phyloP scores from a whole-genome alignment of 2,329 filamentous ascomycete genomes.

The Diaporthe sp. region DNA sequence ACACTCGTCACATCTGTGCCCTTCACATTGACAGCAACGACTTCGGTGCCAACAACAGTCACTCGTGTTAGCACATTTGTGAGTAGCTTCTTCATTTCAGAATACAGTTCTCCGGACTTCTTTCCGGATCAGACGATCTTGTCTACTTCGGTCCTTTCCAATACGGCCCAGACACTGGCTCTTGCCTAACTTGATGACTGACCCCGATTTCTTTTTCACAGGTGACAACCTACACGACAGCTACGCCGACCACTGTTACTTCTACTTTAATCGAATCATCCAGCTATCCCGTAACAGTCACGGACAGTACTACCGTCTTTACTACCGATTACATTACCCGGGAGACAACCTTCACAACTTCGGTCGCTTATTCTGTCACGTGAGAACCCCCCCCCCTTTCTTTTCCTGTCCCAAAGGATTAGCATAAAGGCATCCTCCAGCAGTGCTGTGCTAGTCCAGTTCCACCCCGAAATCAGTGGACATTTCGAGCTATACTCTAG shows the following conservation, averaged over 20 bases:
- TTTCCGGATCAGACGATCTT: not conserved
- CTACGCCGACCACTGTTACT: conserved; percentile 6
- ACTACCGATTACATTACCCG: conserved; percentile 11
- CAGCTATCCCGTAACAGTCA: conserved; percentile 26
- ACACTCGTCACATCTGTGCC: conserved; percentile 16
- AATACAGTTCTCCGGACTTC: not conserved
- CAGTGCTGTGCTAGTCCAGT: not conserved
- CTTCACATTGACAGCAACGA: conserved; percentile 28
- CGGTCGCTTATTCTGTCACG: conserved; percentile 14
- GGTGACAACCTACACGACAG: conserved; percentile 41
- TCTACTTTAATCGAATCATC: not conserved
- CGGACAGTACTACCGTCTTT: conserved; percentile 18
- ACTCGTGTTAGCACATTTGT: conserved; percentile 43
- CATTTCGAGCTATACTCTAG: not conserved
- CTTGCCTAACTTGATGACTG: not conserved
- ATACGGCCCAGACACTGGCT: not conserved
- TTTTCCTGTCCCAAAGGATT: not conserved
- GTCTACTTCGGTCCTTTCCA: not conserved
- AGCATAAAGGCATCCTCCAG: not conserved
- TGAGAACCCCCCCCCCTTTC: not conserved
- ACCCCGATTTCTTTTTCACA: not conserved
- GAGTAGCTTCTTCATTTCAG: not conserved
- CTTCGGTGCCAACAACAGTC: not conserved
- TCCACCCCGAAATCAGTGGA: not conserved
- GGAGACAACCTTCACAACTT: conserved; percentile 17